Evolutionary conservation across 805 yeast species (phyloP).

Genomic region (Candida mattraensis): DNA sequence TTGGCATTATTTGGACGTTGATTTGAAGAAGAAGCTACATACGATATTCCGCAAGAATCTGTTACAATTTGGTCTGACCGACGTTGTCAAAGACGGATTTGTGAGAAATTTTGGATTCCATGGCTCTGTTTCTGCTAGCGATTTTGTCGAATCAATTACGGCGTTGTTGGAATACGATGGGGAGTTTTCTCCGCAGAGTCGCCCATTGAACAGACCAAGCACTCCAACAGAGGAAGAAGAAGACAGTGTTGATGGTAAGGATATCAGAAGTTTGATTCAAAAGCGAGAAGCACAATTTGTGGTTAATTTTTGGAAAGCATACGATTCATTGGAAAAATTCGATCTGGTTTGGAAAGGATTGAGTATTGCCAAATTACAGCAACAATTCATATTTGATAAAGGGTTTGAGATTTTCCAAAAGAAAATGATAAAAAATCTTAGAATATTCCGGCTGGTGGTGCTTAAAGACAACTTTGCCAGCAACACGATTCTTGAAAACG

Average conservation of each 20-base stretch:
- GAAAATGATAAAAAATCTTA: constrained; percentile 71
- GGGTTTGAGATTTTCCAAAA: constrained; percentile 90
- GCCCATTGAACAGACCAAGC: constrained; percentile 13
- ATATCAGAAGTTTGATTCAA: constrained; percentile 26
- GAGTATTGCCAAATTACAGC: constrained; percentile 80
- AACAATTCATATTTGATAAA: constrained; percentile 78
- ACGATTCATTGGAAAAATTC: constrained; percentile 51
- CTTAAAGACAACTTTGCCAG: constrained; percentile 62
- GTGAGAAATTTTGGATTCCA: constrained; percentile 82
- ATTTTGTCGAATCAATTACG: constrained; percentile 83
- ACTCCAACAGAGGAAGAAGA: constrained; percentile 25
- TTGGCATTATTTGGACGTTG: constrained; percentile 88
- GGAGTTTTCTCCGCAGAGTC: constrained; percentile 17
- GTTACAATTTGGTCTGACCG: constrained; percentile 77
- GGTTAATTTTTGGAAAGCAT: constrained; percentile 54
- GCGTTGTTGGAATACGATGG: constrained; percentile 77
- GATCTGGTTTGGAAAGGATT: constrained; percentile 67
- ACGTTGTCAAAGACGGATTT: constrained; percentile 82
- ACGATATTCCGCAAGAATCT: constrained; percentile 67
- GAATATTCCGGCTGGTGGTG: constrained; percentile 82
- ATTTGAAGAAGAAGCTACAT: constrained; percentile 71
- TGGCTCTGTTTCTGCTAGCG: constrained; percentile 88
- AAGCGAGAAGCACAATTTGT: constrained; percentile 35
- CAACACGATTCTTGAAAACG: constrained; percentile 12
- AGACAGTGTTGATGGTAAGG: constrained; percentile 31